Evolutionary conservation across 1,139 yeast species (phyloP).

Genomic region (Geotrichum klebahnii): DNA sequence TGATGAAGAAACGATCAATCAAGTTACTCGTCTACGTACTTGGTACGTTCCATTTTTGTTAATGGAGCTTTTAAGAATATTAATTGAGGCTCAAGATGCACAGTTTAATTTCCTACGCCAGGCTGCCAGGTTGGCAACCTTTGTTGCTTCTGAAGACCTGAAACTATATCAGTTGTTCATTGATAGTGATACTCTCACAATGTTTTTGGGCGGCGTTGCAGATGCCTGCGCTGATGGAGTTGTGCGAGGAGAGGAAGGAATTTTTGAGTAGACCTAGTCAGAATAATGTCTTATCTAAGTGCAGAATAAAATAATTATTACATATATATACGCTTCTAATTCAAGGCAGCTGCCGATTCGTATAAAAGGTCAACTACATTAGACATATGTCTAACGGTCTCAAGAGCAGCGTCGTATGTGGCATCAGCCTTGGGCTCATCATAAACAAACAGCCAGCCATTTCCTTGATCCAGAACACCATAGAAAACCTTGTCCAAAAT

Average conservation of each 20-base stretch:
- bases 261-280: constrained; percentile 25
- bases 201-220: constrained; percentile 59
- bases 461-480: constrained; percentile 96
- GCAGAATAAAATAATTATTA: not conserved
- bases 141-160: constrained; percentile 50
- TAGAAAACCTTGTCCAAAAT: constrained; percentile 88
- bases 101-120: constrained; percentile 44
- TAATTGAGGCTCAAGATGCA: constrained; percentile 41
- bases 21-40: constrained; percentile 45
- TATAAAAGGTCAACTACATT: constrained; percentile 85
- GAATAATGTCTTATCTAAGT: not conserved
- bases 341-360: constrained; percentile 83
- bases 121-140: constrained; percentile 56
- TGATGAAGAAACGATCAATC: constrained; percentile 22
- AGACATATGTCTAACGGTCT: constrained; percentile 81
- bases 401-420: constrained; percentile 82
- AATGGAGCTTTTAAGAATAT: constrained; percentile 56
- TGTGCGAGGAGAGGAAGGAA: constrained; percentile 31
- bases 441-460: constrained; percentile 91
- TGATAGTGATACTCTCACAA: constrained; percentile 56
- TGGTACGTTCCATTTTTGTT: constrained; percentile 71
- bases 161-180: constrained; percentile 53
- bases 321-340: constrained; percentile 37
- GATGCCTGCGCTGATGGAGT: constrained; percentile 51
- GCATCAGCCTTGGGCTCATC: constrained; percentile 87